Conservation (phyloP, 495 filamentous ascomycete species). For the Mytilinidion resinicola region DNA sequence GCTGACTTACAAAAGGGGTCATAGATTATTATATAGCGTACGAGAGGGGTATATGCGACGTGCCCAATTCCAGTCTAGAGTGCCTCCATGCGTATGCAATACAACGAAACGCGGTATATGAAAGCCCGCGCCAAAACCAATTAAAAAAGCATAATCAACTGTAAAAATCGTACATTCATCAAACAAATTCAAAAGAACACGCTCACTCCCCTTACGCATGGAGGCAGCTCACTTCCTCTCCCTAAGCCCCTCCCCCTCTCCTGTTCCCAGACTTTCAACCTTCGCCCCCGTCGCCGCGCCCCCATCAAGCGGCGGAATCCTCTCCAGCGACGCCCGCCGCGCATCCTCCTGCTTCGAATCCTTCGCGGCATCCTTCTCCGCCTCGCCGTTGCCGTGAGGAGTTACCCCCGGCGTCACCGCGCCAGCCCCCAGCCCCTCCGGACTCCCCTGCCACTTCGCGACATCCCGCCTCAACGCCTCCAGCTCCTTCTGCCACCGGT, state of each 20-base stretch:
- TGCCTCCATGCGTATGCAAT: too few species aligned
- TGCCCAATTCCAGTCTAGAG: too few species aligned
- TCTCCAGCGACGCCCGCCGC: neutral
- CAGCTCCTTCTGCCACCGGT: slow-evolving; percentile 91
- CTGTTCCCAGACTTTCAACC: neutral
- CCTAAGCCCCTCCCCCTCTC: neutral
- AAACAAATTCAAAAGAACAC: too few species aligned
- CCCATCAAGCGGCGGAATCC: neutral
- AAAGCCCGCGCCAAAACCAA: too few species aligned
- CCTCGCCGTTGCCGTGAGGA: neutral
- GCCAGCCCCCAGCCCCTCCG: neutral
- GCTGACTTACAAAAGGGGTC: too few species aligned
- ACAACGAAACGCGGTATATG: too few species aligned
- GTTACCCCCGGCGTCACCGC: neutral
- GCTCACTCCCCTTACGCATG: too few species aligned
- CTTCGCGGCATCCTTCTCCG: neutral
- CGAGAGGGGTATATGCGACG: too few species aligned
- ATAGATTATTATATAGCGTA: too few species aligned
- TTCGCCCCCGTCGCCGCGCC: neutral
- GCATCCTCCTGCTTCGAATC: neutral
- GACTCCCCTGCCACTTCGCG: slow-evolving; percentile 68
- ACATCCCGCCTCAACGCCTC: slow-evolving; percentile 87
- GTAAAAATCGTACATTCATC: too few species aligned
- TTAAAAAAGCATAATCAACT: too few species aligned
- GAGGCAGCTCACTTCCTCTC: slow-evolving; percentile 7